Conservation (phyloP, 345 rosid species). For the Bretschneidera sinensis region DNA sequence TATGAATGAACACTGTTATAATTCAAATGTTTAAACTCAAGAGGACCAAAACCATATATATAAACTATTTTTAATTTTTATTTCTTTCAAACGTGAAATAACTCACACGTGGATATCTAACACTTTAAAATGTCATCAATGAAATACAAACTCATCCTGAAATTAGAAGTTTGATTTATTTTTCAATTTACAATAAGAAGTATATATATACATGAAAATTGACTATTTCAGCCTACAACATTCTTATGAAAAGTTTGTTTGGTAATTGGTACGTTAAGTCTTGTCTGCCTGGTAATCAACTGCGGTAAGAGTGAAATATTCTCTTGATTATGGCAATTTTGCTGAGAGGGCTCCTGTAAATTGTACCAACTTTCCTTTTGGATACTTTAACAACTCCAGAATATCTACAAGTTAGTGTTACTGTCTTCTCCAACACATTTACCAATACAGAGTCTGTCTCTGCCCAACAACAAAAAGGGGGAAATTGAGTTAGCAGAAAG, state of each 20-base stretch:
- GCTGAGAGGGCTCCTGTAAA: conserved; percentile 32
- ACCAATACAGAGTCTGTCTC: conserved; percentile 71
- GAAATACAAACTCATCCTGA: neutral
- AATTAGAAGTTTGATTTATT: neutral
- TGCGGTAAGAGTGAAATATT: conserved; percentile 33
- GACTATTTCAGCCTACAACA: neutral
- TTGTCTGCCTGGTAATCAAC: conserved; percentile 9
- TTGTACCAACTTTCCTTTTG: conserved; percentile 24
- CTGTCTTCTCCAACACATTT: conserved; percentile 67
- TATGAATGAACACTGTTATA: no score
- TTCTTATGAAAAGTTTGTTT: neutral
- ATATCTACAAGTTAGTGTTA: conserved; percentile 62
- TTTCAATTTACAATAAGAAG: neutral
- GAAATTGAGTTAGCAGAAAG: no score
- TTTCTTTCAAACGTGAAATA: no score
- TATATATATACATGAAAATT: conserved; percentile 12
- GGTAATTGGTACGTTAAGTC: neutral
- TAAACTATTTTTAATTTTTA: no score
- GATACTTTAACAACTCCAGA: conserved; percentile 32
- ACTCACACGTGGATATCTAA: no score
- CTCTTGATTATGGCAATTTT: conserved; percentile 56
- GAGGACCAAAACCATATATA: no score
- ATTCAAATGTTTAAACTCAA: no score
- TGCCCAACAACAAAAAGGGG: conserved; percentile 19
- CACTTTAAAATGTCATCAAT: no score